A percentile compares a stretch with the other conserved stretches of the same genome.
Evolutionary conservation across 441 rosid species (phyloP).

Genomic region (Erodium moschatum): DNA sequence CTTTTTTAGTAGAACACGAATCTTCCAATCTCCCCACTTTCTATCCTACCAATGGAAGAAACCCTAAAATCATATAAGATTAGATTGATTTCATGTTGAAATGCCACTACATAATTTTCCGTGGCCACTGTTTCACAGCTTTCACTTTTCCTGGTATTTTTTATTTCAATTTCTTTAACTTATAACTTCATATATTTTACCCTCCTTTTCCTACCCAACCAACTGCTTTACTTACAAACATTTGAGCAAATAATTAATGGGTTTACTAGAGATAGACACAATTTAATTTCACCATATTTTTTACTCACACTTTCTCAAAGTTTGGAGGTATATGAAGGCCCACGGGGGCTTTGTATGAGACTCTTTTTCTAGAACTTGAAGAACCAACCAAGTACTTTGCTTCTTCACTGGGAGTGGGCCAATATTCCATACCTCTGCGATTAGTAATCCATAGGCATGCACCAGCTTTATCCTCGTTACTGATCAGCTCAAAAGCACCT

Average conservation of each 20-base stretch:
- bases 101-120: not conserved
- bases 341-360: constrained; percentile 30
- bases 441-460: constrained; percentile 84
- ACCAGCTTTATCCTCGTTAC: constrained; percentile 70
- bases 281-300: not conserved
- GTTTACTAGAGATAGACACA: not conserved
- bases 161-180: not conserved
- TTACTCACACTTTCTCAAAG: constrained; percentile 79
- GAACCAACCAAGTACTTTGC: constrained; percentile 51
- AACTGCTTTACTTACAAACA: not conserved
- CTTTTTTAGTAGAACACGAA: not conserved
- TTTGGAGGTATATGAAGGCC: constrained; percentile 54
- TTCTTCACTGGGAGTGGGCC: constrained; percentile 73
- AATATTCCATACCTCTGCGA: constrained; percentile 84
- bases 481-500: constrained; percentile 90
- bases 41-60: not conserved
- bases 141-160: not conserved
- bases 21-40: not conserved
- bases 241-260: not conserved
- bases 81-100: not conserved
- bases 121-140: constrained; percentile 1
- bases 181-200: not conserved
- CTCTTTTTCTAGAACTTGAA: constrained; percentile 33
- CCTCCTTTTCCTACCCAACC: constrained; percentile 1
- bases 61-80: not conserved